Evolutionary conservation across 2,329 filamentous ascomycete genomes (phyloP).

Genomic region (Colletotrichum zoysiae): DNA sequence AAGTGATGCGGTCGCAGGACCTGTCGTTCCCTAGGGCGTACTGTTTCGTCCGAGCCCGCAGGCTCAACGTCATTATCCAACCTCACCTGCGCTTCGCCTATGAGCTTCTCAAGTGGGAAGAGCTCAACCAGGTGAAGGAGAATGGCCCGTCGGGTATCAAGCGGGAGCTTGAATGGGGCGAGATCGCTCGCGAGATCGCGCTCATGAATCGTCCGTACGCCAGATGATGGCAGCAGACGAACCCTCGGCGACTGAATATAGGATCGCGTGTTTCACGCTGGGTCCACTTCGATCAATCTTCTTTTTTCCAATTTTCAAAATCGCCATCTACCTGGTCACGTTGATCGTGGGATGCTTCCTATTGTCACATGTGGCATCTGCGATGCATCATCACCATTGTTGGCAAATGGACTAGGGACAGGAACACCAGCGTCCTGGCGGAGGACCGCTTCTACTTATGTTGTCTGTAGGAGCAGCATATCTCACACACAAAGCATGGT

Average conservation of each 20-base stretch:
- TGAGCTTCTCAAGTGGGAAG: slow-evolving; percentile 96
- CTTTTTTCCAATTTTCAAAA: neutral
- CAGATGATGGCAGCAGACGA: slow-evolving; percentile 58
- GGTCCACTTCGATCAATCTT: neutral
- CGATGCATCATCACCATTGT: neutral
- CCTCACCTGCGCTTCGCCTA: slow-evolving; percentile 95
- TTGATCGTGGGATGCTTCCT: slow-evolving; percentile 10
- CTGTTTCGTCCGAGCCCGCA: slow-evolving; percentile 92
- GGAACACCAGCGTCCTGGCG: neutral
- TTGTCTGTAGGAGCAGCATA: neutral
- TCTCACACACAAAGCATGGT: slow-evolving; percentile 2
- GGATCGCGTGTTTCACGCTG: neutral
- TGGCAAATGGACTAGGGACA: neutral
- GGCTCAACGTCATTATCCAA: slow-evolving; percentile 98
- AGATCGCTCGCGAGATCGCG: slow-evolving; percentile 89
- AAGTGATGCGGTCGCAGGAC: slow-evolving; percentile 87
- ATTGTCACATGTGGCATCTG: neutral
- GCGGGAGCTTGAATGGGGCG: slow-evolving; percentile 91
- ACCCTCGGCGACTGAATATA: neutral
- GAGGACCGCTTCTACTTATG: neutral
- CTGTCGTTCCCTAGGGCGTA: slow-evolving; percentile 93
- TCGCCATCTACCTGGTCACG: neutral
- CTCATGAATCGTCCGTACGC: slow-evolving; percentile 96
- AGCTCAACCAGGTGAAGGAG: slow-evolving; percentile 71
- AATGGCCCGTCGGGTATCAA: slow-evolving; percentile 59